Conservation (phyloP, 257 asterid genomes). For the Scutellaria baicalensis region DNA sequence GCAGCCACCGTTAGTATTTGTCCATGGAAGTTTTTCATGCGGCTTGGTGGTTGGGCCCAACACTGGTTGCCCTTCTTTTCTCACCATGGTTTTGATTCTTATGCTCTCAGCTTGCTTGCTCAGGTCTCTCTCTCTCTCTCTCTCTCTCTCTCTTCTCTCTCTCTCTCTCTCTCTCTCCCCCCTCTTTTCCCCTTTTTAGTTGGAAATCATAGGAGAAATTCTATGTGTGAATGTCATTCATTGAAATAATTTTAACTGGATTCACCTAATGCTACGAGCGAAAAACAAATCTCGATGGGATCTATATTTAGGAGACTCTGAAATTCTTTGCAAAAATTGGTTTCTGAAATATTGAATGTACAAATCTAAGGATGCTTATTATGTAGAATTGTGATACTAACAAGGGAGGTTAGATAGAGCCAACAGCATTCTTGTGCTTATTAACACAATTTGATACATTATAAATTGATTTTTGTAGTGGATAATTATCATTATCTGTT, state of each 20-base stretch:
- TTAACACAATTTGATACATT: no score
- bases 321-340: neutral
- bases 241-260: neutral
- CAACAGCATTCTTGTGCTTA: no score
- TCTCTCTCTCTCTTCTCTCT: neutral
- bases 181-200: neutral
- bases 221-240: neutral
- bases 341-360: neutral
- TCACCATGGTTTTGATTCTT: slow-evolving; percentile 59
- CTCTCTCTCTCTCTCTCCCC: no score
- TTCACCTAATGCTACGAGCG: neutral
- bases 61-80: slow-evolving; percentile 80
- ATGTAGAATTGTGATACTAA: neutral
- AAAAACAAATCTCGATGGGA: neutral
- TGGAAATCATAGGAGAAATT: neutral
- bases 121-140: slow-evolving; percentile 42
- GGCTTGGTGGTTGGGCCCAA: slow-evolving; percentile 97
- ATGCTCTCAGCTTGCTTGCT: slow-evolving; percentile 78
- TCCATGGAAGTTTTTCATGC: slow-evolving; percentile 95
- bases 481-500: neutral
- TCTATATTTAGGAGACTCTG: neutral
- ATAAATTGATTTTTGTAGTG: neutral
- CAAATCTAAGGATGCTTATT: neutral
- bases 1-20: slow-evolving; percentile 54
- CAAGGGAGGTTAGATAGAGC: no score